Conservation (phyloP, 106 monocot genomes). For the Hemerocallis citrina region DNA sequence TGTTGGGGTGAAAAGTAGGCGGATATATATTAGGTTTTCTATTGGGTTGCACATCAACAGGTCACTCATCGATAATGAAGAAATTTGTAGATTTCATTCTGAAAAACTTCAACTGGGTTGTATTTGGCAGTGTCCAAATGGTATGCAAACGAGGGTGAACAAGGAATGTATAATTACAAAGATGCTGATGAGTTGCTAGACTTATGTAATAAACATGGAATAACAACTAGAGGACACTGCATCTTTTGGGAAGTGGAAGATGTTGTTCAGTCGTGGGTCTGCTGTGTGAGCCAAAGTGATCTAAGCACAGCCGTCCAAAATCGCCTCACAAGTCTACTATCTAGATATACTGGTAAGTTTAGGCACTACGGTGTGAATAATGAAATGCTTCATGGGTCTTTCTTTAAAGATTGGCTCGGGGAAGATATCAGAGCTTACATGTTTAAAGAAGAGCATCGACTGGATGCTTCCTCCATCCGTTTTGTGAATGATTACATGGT, state of each 20-base stretch:
- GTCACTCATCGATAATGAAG: slow-evolving; percentile 71
- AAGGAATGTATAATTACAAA: slow-evolving; percentile 62
- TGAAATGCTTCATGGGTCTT: slow-evolving; percentile 97
- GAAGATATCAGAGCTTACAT: slow-evolving; percentile 72
- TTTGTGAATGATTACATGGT: slow-evolving; percentile 96
- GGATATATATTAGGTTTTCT: slow-evolving; percentile 55
- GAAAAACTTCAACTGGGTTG: slow-evolving; percentile 76
- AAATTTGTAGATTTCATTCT: slow-evolving; percentile 62
- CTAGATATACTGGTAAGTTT: slow-evolving; percentile 70
- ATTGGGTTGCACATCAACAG: slow-evolving; percentile 57
- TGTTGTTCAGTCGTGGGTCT: slow-evolving; percentile 69
- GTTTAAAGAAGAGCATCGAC: slow-evolving; percentile 60
- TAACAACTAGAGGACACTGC: slow-evolving; percentile 67
- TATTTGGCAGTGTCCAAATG: slow-evolving; percentile 85
- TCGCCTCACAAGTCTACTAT: slow-evolving; percentile 49
- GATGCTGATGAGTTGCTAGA: slow-evolving; percentile 82
- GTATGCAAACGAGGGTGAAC: slow-evolving; percentile 68
- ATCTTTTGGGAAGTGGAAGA: slow-evolving; percentile 95
- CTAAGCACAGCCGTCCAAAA: slow-evolving; percentile 50
- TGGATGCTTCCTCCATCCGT: slow-evolving; percentile 65
- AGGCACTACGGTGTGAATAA: slow-evolving; percentile 90
- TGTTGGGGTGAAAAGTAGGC: slow-evolving; percentile 30
- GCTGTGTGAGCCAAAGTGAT: slow-evolving; percentile 44
- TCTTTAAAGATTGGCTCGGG: slow-evolving; percentile 71
- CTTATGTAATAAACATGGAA: slow-evolving; percentile 55